Percentiles rank a stretch among this genome's conserved stretches.
These are phyloP conservation scores for Bothriochloa decipiens DNA, from an alignment of 176 grass and related monocot species.

Conservation along the genomic window DNA sequence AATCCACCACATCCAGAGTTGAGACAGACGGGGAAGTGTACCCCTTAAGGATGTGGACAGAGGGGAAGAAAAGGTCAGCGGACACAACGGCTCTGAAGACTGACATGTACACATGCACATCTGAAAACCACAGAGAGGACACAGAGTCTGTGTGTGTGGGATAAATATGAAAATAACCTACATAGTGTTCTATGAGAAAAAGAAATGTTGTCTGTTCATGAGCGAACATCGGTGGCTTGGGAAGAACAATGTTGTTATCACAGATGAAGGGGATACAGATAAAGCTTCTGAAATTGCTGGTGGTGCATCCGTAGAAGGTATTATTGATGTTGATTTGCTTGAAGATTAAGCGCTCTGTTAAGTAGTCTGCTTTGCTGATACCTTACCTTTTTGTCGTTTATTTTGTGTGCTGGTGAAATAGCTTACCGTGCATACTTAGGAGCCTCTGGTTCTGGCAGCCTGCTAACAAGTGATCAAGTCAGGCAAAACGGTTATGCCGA, in stretches of 20 bases:
- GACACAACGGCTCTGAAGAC: background rate
- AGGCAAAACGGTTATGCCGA: background rate
- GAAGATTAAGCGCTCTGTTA: background rate
- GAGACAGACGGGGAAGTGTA: background rate
- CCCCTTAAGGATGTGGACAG: background rate
- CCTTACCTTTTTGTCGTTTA: background rate
- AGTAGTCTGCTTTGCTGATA: background rate
- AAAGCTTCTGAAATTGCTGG: background rate
- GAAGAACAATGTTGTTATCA: background rate
- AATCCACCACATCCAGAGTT: background rate
- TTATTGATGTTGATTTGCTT: background rate
- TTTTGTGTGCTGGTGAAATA: background rate
- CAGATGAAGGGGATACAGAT: background rate
- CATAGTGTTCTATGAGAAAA: background rate
- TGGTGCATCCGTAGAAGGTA: background rate
- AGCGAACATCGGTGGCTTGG: background rate
- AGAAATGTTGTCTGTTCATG: background rate
- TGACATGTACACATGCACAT: background rate
- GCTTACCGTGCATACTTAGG: background rate
- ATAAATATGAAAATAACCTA: background rate
- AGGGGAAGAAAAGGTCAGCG: background rate
- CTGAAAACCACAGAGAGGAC: background rate
- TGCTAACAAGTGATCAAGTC: background rate
- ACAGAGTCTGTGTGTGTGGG: conserved; percentile 29
- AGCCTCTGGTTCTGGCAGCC: background rate